Base-by-base conservation (phyloP, 371 early-diverging fungal genomes). In the Coelomomyces lativittatus region DNA sequence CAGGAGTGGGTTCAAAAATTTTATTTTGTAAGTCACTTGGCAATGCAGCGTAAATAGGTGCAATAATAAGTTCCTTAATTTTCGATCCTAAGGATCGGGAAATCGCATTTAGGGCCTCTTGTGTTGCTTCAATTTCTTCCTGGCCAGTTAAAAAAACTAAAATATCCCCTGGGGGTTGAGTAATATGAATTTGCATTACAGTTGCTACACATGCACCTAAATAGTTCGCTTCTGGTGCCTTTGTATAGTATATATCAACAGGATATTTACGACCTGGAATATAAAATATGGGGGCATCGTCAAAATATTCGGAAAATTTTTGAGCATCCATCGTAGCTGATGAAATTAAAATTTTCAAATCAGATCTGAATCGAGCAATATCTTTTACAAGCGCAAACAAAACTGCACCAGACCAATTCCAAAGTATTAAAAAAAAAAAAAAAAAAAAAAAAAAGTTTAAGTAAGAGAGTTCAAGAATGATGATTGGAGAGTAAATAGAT, bases 131-230 rank as follows among this genome's bases (percentile, higher is more conserved):
- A 53, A 99, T 98, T 63, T 98, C 99, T 40, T 97, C 96, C 70
- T 97, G 95, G 39, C 98, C 97, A 60, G 98, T 95, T 51, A 99
- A 63, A 58, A 99, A 98, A 17, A 98, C 86, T 26, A 99, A 63
- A 39, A 99, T 88, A 57, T 97, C 98, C 35, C 96, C 96, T 34
- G 69, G 69, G 8, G 72, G 78, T 56, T 89, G 86, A 9, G 88
- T 80, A 21, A 87, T 79, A 59, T 97, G 91, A 50, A 98, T 95
- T 47, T 89, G 88, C 63, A 96, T 77, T 26, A 97, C 86, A 3
- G 88, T 91, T 0, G 84, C 83, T 30, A 95, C 85, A 4, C 91
- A 87, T 12, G 96, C 93, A 32, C 82, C 77, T 8, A 98, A 66
- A 64, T 99, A 99, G 56, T 99, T 91, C 26, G 92, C 88, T 63